A percentile compares a stretch with the other conserved stretches of the same genome.
phyloP scores from a whole-genome alignment of 257 asterid genomes.

The Fraxinus americana region DNA sequence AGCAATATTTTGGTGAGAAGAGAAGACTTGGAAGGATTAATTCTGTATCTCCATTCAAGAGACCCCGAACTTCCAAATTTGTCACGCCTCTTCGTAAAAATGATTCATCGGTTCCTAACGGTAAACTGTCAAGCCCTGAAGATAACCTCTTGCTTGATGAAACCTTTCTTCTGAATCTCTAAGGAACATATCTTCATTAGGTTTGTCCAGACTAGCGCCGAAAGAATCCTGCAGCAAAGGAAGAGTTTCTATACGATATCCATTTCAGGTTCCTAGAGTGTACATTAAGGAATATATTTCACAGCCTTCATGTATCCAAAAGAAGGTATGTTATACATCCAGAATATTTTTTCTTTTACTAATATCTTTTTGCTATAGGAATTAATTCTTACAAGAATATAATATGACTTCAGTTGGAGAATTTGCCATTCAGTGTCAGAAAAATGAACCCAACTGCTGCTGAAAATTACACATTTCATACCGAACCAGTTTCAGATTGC shows the following conservation, averaged over 20 bases:
- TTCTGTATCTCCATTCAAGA: conserved; percentile 83
- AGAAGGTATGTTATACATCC: conserved; percentile 52
- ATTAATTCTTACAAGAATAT: conserved; percentile 32
- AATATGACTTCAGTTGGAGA: conserved; percentile 54
- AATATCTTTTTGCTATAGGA: conserved; percentile 21
- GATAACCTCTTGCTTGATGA: conserved; percentile 26
- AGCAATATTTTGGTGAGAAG: conserved; percentile 58
- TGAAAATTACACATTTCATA: conserved; percentile 53
- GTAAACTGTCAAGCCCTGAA: conserved; percentile 45
- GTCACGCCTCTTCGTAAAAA: conserved; percentile 61
- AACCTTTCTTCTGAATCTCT: conserved; percentile 35
- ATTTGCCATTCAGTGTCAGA: conserved; percentile 59
- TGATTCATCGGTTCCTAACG: conserved; percentile 41
- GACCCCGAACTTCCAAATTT: conserved; percentile 74
- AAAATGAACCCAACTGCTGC: conserved; percentile 74
- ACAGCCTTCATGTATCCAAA: conserved; percentile 53
- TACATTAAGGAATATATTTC: conserved; percentile 69
- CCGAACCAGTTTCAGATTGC: conserved; percentile 44
- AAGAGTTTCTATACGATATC: conserved; percentile 66
- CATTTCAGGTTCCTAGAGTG: conserved; percentile 53
- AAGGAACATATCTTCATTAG: conserved; percentile 47
- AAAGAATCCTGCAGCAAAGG: conserved; percentile 51
- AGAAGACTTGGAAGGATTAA: conserved; percentile 48
- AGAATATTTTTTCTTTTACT: conserved; percentile 8
- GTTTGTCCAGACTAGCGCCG: conserved; percentile 59